Evolutionary conservation across 2,329 filamentous ascomycete genomes (phyloP).

Genomic region (Myriosclerotinia duriaeana): DNA sequence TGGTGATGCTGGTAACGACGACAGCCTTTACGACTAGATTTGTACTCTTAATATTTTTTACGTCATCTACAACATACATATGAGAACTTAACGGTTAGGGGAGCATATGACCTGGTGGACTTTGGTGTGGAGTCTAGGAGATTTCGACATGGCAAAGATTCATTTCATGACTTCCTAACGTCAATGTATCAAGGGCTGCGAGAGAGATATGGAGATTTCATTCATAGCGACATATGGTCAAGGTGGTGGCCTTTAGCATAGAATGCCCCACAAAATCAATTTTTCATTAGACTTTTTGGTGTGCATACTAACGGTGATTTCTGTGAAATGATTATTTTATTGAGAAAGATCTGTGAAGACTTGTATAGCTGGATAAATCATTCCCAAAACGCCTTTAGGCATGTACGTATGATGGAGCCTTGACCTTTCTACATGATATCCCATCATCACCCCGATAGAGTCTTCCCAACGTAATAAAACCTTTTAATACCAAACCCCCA

Average conservation of each 20-base stretch:
- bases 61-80: conserved; percentile 27
- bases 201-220: conserved; percentile 15
- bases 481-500: neutral
- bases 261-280: conserved; percentile 24
- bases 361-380: neutral
- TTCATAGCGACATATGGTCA: conserved; percentile 11
- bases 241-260: conserved; percentile 25
- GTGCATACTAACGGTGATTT: neutral
- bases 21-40: conserved; percentile 91
- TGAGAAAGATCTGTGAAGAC: neutral
- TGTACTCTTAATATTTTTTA: conserved; percentile 38
- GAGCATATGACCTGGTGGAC: conserved; percentile 23
- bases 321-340: neutral
- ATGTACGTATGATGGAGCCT: neutral
- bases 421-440: neutral
- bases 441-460: neutral
- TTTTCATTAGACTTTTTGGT: neutral
- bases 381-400: neutral
- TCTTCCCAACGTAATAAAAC: neutral
- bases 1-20: conserved; percentile 87
- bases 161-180: conserved; percentile 9
- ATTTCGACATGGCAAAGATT: conserved; percentile 21
- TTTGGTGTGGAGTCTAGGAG: conserved; percentile 27
- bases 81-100: conserved; percentile 26
- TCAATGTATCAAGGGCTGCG: conserved; percentile 7